Base-by-base conservation (phyloP, 1,284 basidiomycete species). In the Cryptococcus sp. region DNA sequence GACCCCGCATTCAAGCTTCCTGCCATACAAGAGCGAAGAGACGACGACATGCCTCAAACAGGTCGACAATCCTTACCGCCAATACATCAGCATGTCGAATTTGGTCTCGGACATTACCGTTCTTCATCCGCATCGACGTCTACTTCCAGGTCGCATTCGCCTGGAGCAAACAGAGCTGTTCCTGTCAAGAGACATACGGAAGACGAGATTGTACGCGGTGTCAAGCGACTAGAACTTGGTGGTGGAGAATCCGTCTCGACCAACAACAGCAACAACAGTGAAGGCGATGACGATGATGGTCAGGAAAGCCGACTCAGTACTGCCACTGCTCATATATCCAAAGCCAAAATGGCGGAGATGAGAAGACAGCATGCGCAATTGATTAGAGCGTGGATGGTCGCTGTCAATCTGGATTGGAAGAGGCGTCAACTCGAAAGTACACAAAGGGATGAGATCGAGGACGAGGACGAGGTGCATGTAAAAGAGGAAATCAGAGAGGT, bases 111-210 rank as follows among this genome's bases (percentile, higher is more conserved):
- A 23, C 56, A 61, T 19, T 52, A 56, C 29, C 46, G 60, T 46
- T 54, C 55, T 25, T 50, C 54, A 2, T 62, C 60, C 8, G 34
- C 26, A 11, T 38, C 34, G 15, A 47, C 57, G 7, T 55, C 60
- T 19, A 56, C 54, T 7, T 43, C 52, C 40, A 51, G 50, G 11
- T 53, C 56, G 13, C 58, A 49, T 20, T 50, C 40, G 20, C 58
- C 53, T 19, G 45, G 40, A n/a, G 19, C 15, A n/a, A 25, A 26
- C 13, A 51, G 47, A 26, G 49, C 52, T 15, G 22, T 61, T n/a
- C 75, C 75, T 0, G 63, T 65, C 46, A 77, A 77, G 67, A 59
- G 75, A 13, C 75, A 74, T 55, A 77, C 73, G 26, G 75, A 75
- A 51, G 75, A 77, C 45, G 68, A 71, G 50, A 70, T 76, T 48